These are phyloP conservation scores for Metschnikowia gelsemii DNA, from an alignment of 805 yeast genomes.

Conservation along the genomic window DNA sequence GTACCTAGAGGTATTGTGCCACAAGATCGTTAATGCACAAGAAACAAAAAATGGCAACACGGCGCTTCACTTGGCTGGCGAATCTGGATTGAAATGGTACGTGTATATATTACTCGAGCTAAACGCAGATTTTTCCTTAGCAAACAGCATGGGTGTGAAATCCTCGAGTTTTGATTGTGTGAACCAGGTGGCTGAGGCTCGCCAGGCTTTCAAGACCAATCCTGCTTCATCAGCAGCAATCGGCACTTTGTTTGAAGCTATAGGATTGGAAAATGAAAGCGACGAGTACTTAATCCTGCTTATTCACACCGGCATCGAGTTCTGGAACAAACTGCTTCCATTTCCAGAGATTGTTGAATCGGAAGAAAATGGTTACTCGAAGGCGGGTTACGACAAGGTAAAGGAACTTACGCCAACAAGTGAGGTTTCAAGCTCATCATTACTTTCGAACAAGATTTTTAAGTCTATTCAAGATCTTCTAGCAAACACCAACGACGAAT, in stretches of 20 bases:
- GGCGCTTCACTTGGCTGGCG: constrained; percentile 42
- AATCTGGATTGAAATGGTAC: constrained; percentile 39
- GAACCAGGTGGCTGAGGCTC: constrained; percentile 31
- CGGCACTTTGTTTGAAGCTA: constrained; percentile 12
- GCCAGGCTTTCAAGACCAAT: constrained; percentile 17
- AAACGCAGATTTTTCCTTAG: constrained; percentile 55
- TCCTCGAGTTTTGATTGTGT: constrained; percentile 84
- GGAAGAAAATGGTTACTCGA: background rate
- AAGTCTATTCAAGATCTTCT: constrained; percentile 41
- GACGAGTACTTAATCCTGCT: constrained; percentile 34
- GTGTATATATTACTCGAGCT: constrained; percentile 34
- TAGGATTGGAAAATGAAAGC: constrained; percentile 18
- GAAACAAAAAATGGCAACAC: constrained; percentile 40
- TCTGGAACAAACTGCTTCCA: constrained; percentile 27
- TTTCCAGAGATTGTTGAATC: constrained; percentile 15
- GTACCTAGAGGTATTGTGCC: constrained; percentile 16
- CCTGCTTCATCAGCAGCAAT: constrained; percentile 12
- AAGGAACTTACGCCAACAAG: constrained; percentile 12
- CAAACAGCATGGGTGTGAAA: constrained; percentile 82
- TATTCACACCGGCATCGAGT: constrained; percentile 34
- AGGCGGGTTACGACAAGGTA: background rate
- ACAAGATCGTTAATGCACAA: constrained; percentile 32
- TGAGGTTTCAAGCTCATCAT: constrained; percentile 16
- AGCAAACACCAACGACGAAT: constrained; percentile 38
- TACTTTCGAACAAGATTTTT: constrained; percentile 34